Evolutionary conservation across 192 early-diverging fungal genomes (phyloP).

Genomic region (Podila verticillata): DNA sequence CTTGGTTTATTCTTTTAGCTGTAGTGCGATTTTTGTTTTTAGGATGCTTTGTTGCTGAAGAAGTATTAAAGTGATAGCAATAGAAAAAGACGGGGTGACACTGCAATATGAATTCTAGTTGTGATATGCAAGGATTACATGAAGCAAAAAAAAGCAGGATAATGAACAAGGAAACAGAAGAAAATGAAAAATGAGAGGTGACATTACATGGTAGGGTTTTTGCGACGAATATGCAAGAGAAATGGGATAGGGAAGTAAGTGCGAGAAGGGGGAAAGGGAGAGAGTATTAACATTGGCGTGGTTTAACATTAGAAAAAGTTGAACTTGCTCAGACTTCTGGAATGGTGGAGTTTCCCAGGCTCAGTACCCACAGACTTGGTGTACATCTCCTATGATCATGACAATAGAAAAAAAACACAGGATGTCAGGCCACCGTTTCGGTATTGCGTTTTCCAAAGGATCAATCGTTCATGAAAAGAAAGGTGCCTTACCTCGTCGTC

Average conservation of each 20-base stretch:
- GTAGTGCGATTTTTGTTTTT: too few species aligned
- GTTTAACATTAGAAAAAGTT: constrained; percentile 22
- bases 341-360: constrained; percentile 2
- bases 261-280: background rate
- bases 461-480: too few species aligned
- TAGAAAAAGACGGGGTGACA: too few species aligned
- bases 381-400: constrained; percentile 35
- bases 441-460: too few species aligned
- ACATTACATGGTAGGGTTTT: background rate
- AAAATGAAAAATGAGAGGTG: background rate
- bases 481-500: constrained; percentile 35
- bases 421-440: background rate
- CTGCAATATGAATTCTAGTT: too few species aligned
- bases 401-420: background rate
- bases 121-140: background rate
- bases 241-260: background rate
- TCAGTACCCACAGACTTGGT: constrained; percentile 29
- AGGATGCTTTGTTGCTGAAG: too few species aligned
- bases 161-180: too few species aligned
- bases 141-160: background rate
- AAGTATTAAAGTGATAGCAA: too few species aligned
- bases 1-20: too few species aligned
- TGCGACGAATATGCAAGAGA: background rate
- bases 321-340: constrained; percentile 35
- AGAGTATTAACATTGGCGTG: background rate